Percentiles rank a stretch among this genome's conserved stretches.
These are phyloP conservation scores for Hibiscus mutabilis DNA, from an alignment of 345 rosid genomes.

Conservation along the genomic window DNA sequence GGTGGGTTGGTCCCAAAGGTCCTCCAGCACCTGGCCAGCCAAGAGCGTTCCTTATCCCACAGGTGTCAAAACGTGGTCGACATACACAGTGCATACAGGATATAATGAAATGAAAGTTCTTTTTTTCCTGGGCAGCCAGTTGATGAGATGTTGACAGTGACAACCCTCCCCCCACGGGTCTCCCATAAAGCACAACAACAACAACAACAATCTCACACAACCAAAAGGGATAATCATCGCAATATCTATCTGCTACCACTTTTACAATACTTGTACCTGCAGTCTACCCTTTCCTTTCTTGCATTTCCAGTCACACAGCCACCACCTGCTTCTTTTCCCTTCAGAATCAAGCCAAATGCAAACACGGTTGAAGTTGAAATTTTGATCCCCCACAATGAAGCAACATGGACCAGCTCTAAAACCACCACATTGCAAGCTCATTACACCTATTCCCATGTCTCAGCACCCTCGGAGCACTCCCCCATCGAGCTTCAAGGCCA, in stretches of 20 bases:
- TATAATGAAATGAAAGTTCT: not conserved
- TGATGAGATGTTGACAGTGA: not conserved
- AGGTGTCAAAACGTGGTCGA: not conserved
- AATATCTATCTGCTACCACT: not conserved
- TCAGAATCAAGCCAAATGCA: no score
- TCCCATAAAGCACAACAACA: not conserved
- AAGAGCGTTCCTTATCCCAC: not conserved
- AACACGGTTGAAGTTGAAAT: not conserved
- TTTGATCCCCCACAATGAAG: conserved; percentile 10
- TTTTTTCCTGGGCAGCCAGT: not conserved
- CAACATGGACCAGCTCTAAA: conserved; percentile 22
- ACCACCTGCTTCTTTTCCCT: no score
- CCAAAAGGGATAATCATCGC: not conserved
- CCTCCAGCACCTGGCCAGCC: not conserved
- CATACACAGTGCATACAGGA: not conserved
- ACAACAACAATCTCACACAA: not conserved
- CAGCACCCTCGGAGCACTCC: conserved; percentile 33
- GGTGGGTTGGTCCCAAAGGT: no score
- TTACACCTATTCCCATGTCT: conserved; percentile 13
- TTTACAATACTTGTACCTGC: not conserved
- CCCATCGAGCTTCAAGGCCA: not conserved
- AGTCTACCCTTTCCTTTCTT: not conserved
- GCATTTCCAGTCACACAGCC: not conserved
- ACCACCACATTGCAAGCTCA: conserved; percentile 8
- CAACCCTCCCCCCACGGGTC: not conserved